phyloP scores from a whole-genome alignment of 2,329 filamentous ascomycete genomes.

The Phialophora verrucosa region DNA sequence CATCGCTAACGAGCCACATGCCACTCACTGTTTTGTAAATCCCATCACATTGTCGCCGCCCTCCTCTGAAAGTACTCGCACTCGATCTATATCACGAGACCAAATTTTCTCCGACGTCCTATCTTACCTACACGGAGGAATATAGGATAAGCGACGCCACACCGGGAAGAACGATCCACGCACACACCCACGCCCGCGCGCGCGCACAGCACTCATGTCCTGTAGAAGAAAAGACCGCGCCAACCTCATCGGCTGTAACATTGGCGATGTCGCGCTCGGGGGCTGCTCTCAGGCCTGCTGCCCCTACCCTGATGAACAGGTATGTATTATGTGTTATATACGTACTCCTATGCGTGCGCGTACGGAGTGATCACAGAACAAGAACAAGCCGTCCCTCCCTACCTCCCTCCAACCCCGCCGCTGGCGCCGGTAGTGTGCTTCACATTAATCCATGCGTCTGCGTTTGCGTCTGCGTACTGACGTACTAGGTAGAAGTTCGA shows the following conservation, averaged over 20 bases:
- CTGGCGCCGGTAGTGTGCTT: no score
- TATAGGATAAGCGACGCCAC: no score
- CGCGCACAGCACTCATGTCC: not conserved
- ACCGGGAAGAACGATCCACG: no score
- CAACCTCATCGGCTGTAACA: constrained; percentile 7
- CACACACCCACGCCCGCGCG: no score
- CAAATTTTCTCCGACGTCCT: not conserved
- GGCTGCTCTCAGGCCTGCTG: constrained; percentile 3
- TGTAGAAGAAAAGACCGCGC: constrained; percentile 6
- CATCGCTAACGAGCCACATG: not conserved
- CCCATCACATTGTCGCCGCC: not conserved
- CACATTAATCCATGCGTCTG: not conserved
- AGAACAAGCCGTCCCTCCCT: no score
- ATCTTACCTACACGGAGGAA: not conserved
- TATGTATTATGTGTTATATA: not conserved
- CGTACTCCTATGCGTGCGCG: no score
- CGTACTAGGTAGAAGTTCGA: not conserved
- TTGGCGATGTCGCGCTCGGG: constrained; percentile 2
- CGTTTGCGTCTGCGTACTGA: no score
- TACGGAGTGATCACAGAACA: no score
- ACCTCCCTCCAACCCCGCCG: not conserved
- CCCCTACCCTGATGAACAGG: constrained; percentile 3
- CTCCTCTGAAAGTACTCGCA: not conserved
- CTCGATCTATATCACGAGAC: not conserved
- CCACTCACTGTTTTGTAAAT: not conserved